A percentile compares a stretch with the other conserved stretches of the same genome.
phyloP scores from a whole-genome alignment of 1,284 basidiomycete species.

The Cutaneotrichosporon mucoides region DNA sequence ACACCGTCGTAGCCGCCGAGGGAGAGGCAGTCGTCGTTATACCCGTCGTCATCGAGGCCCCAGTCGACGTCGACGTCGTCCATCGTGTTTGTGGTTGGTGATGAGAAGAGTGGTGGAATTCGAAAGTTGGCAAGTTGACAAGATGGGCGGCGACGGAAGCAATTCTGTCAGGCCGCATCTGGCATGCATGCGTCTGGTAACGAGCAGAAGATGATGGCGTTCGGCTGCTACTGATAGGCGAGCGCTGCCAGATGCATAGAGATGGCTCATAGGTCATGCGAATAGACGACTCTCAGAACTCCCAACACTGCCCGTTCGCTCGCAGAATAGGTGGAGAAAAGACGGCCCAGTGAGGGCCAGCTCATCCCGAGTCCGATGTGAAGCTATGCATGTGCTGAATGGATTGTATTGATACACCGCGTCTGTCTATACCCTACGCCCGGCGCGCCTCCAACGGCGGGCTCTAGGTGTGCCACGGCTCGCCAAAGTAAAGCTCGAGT shows the following conservation, averaged over 20 bases:
- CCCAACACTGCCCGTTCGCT: too few relatives aligned
- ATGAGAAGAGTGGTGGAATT: not conserved
- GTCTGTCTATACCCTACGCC: not conserved
- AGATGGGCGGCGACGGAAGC: not conserved
- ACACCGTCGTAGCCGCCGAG: constrained; percentile 13
- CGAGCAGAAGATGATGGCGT: too few relatives aligned
- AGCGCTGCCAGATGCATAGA: too few relatives aligned
- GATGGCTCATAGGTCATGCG: too few relatives aligned
- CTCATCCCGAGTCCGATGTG: too few relatives aligned
- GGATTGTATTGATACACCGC: not conserved
- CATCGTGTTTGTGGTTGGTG: constrained; percentile 12
- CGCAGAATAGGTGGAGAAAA: too few relatives aligned
- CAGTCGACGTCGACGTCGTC: constrained; percentile 31
- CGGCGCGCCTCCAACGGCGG: too few relatives aligned
- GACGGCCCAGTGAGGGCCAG: too few relatives aligned
- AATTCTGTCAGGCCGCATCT: not conserved
- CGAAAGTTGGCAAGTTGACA: not conserved
- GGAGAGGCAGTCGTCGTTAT: constrained; percentile 16
- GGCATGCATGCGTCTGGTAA: too few relatives aligned
- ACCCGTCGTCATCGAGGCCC: constrained; percentile 21
- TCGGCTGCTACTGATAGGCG: too few relatives aligned
- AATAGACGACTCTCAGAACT: too few relatives aligned
- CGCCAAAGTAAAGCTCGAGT: constrained; percentile 70
- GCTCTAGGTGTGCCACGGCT: constrained; percentile 24
- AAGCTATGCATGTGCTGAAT: too few relatives aligned